These are phyloP conservation scores for Aspergillus kassunensis DNA, from an alignment of 495 filamentous ascomycete species.

Conservation along the genomic window DNA sequence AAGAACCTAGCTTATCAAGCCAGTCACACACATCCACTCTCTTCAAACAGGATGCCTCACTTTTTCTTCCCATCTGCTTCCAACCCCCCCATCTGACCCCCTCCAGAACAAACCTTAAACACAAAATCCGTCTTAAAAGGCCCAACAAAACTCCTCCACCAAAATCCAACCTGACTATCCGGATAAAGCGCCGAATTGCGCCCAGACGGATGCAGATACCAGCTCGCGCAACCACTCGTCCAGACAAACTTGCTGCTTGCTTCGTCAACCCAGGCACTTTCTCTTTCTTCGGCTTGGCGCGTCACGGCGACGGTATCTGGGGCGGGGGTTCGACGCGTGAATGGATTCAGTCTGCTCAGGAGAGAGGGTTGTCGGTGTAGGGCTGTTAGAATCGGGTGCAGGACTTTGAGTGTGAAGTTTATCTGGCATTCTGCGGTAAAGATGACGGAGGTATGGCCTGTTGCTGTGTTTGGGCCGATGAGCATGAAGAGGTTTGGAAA, in stretches of 20 bases:
- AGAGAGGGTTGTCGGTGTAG: neutral
- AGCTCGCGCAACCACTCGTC: slow-evolving; percentile 20
- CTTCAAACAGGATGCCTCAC: neutral
- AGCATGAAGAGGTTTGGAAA: slow-evolving; percentile 59
- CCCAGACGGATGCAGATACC: slow-evolving; percentile 19
- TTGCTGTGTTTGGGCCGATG: slow-evolving; percentile 53
- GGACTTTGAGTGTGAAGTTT: slow-evolving; percentile 33
- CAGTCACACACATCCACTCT: too few relatives aligned
- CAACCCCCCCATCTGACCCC: neutral
- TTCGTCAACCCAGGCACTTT: slow-evolving; percentile 7
- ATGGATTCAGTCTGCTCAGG: neutral
- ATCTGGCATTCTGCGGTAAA: slow-evolving; percentile 49
- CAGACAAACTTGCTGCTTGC: slow-evolving; percentile 18
- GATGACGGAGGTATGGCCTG: slow-evolving; percentile 50
- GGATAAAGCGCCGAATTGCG: slow-evolving; percentile 23
- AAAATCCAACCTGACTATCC: slow-evolving; percentile 20
- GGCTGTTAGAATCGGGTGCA: neutral
- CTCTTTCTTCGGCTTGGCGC: slow-evolving; percentile 14
- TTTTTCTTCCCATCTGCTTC: neutral
- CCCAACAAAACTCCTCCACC: slow-evolving; percentile 14
- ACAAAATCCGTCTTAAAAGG: slow-evolving; percentile 13
- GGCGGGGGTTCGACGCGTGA: neutral
- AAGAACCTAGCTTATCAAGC: too few relatives aligned
- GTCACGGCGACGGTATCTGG: slow-evolving; percentile 20
- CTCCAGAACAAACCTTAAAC: neutral